These are phyloP conservation scores for Aspergillus nomiae DNA, from an alignment of 2,329 filamentous ascomycete genomes.

Conservation along the genomic window DNA sequence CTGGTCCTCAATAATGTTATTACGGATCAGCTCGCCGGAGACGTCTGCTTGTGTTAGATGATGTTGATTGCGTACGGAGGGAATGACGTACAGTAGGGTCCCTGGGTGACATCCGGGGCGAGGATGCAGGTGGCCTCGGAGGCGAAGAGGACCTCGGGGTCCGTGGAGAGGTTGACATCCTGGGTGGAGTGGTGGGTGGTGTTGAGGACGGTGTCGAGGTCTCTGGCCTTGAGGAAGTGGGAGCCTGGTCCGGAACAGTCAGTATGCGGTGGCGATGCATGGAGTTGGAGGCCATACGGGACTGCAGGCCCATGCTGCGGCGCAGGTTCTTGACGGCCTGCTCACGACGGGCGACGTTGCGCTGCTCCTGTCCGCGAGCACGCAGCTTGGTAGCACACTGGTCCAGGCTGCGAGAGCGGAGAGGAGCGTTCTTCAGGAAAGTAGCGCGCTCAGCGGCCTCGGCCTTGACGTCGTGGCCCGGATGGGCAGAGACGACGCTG, in stretches of 20 bases:
- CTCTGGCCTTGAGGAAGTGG: slow-evolving; percentile 34
- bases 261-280: not conserved
- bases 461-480: slow-evolving; percentile 52
- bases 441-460: slow-evolving; percentile 54
- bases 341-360: slow-evolving; percentile 50
- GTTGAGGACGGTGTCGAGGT: slow-evolving; percentile 37
- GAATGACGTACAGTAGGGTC: slow-evolving; percentile 50
- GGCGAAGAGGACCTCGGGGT: slow-evolving; percentile 30
- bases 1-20: slow-evolving; percentile 37
- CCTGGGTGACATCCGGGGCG: slow-evolving; percentile 56
- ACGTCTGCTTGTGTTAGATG: slow-evolving; percentile 29
- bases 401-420: slow-evolving; percentile 43
- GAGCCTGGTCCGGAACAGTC: slow-evolving; percentile 8
- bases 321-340: slow-evolving; percentile 47
- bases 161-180: slow-evolving; percentile 23
- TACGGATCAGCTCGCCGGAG: slow-evolving; percentile 40
- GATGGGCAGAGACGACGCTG: slow-evolving; percentile 44
- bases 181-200: slow-evolving; percentile 43
- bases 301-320: slow-evolving; percentile 39
- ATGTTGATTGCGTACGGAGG: no score
- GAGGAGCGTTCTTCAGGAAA: slow-evolving; percentile 45
- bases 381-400: slow-evolving; percentile 53
- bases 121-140: slow-evolving; percentile 49
- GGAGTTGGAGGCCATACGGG: slow-evolving; percentile 17
- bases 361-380: slow-evolving; percentile 49